Conservation (phyloP, 2,329 filamentous ascomycete genomes). For the Alternaria gansuensis region DNA sequence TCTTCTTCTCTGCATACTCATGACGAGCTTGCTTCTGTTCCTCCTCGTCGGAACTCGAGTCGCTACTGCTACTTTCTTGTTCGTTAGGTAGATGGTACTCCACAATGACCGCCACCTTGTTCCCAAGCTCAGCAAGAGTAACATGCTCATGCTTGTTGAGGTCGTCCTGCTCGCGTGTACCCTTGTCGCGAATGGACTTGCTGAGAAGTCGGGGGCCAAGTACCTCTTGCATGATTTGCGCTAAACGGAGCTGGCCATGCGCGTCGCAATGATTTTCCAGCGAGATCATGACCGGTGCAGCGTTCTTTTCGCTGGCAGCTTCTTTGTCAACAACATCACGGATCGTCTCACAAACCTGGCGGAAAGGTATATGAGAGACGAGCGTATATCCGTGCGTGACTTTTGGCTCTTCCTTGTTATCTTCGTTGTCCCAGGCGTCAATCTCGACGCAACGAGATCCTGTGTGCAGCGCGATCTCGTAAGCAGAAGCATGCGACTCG, state of each 20-base stretch:
- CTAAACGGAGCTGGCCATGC: constrained; percentile 68
- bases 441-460: constrained; percentile 77
- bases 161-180: constrained; percentile 64
- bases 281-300: constrained; percentile 69
- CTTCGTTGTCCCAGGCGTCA: constrained; percentile 73
- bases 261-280: constrained; percentile 73
- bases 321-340: constrained; percentile 69
- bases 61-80: constrained; percentile 51
- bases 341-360: constrained; percentile 71
- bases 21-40: constrained; percentile 61
- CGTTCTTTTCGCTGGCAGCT: constrained; percentile 56
- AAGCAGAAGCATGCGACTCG: constrained; percentile 68
- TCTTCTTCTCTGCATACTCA: constrained; percentile 64
- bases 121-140: constrained; percentile 65
- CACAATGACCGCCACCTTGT: constrained; percentile 72
- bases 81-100: constrained; percentile 70
- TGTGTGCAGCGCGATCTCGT: constrained; percentile 68
- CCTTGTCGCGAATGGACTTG: constrained; percentile 65
- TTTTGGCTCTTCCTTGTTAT: constrained; percentile 70
- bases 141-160: constrained; percentile 60
- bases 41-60: constrained; percentile 50
- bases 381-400: constrained; percentile 76
- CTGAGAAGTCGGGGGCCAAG: constrained; percentile 69
- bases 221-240: constrained; percentile 71
- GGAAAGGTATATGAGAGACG: constrained; percentile 71